These are phyloP conservation scores for Cucumis cinereus DNA, from an alignment of 306 rosid species.

Conservation along the genomic window DNA sequence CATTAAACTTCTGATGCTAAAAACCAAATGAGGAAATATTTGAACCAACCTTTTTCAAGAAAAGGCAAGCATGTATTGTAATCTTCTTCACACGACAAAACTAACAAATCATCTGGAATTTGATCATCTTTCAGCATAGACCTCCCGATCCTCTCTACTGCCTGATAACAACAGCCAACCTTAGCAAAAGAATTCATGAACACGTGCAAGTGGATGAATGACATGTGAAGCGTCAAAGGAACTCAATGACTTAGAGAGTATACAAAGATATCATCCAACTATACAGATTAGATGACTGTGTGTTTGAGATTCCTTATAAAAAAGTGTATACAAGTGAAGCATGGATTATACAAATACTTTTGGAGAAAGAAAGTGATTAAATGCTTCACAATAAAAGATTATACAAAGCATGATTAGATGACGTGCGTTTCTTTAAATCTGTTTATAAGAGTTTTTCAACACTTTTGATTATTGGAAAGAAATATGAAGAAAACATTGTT, in stretches of 20 bases:
- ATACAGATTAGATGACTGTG: not conserved
- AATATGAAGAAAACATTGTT: not conserved
- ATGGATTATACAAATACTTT: not conserved
- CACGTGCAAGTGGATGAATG: not conserved
- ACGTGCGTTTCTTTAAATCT: not conserved
- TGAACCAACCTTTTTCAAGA: conserved; percentile 62
- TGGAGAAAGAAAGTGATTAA: not conserved
- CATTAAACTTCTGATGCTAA: not conserved
- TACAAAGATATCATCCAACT: not conserved
- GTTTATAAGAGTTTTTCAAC: not conserved
- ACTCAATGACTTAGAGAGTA: not conserved
- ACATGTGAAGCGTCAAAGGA: not conserved
- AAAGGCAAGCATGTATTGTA: conserved; percentile 55
- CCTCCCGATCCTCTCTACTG: conserved; percentile 55
- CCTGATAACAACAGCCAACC: conserved; percentile 23
- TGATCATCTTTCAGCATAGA: conserved; percentile 38
- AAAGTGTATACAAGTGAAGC: not conserved
- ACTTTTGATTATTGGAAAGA: not conserved
- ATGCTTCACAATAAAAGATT: not conserved
- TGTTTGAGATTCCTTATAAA: not conserved
- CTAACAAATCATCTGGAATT: conserved; percentile 56
- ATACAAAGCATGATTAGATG: too few species aligned
- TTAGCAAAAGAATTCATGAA: not conserved
- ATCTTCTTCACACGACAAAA: conserved; percentile 89
- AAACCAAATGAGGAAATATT: not conserved